A percentile compares a stretch with the other conserved stretches of the same genome.
Conservation (phyloP, 495 filamentous ascomycete species). For the Umbilicaria muhlenbergii region DNA sequence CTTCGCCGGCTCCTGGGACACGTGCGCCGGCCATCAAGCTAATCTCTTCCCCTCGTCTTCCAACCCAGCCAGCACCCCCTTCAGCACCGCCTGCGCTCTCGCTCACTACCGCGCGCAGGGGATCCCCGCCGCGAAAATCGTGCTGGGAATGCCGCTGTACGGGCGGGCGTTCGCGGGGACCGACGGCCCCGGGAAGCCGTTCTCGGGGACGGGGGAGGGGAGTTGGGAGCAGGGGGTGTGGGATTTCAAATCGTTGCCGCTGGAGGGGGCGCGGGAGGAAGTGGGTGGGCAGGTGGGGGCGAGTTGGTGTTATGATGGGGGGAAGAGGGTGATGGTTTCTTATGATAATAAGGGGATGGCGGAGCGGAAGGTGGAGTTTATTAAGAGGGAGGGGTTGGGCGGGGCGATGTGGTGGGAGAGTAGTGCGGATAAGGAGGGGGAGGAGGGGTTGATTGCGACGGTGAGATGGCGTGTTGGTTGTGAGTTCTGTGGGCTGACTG, state of each 20-base stretch:
- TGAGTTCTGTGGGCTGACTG: neutral
- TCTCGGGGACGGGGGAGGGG: constrained; percentile 43
- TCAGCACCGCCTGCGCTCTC: constrained; percentile 28
- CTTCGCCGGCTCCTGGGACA: constrained; percentile 57
- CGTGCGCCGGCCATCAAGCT: constrained; percentile 52
- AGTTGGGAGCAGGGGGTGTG: constrained; percentile 65
- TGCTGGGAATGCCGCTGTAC: constrained; percentile 76
- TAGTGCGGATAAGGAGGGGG: constrained; percentile 48
- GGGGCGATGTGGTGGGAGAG: constrained; percentile 90
- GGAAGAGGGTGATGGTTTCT: constrained; percentile 44
- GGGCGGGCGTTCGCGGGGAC: constrained; percentile 67
- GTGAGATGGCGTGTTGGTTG: constrained; percentile 17
- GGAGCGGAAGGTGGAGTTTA: constrained; percentile 46
- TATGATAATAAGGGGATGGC: constrained; percentile 55
- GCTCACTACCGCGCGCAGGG: constrained; percentile 48
- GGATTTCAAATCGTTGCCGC: constrained; percentile 53
- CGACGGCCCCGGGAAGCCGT: constrained; percentile 50
- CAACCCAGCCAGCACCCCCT: constrained; percentile 41
- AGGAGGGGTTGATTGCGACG: constrained; percentile 46
- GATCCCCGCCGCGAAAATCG: constrained; percentile 50
- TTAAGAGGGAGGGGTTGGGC: constrained; percentile 46
- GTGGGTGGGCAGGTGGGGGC: constrained; percentile 30
- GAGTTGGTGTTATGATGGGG: constrained; percentile 53
- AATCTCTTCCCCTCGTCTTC: constrained; percentile 45
- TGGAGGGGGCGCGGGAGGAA: constrained; percentile 21